phyloP scores from a whole-genome alignment of 31 red algal species.

The Bonnemaisonia californica region DNA sequence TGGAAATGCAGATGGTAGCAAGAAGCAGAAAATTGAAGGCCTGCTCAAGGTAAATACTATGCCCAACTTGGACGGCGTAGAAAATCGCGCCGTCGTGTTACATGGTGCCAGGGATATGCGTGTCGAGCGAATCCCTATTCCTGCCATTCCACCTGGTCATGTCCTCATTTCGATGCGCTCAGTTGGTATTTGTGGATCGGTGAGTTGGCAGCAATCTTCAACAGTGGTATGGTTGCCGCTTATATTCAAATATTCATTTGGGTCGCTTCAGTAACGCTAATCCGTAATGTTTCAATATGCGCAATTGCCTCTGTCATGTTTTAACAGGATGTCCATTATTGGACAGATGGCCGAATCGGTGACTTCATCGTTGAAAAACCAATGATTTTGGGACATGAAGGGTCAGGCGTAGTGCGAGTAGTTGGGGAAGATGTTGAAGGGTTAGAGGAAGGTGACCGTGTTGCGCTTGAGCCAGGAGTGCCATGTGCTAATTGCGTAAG shows the following conservation, averaged over 20 bases:
- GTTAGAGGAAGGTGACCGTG: constrained; percentile 76
- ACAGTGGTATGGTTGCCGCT: too few species aligned
- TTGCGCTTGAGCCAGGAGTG: constrained; percentile 89
- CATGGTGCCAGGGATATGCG: constrained; percentile 70
- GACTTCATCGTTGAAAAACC: constrained; percentile 77
- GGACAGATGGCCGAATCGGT: constrained; percentile 76
- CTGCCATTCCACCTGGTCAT: constrained; percentile 42
- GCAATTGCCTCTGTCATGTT: neutral
- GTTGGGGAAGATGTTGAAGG: constrained; percentile 64
- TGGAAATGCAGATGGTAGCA: constrained; percentile 23
- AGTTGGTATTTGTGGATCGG: constrained; percentile 84
- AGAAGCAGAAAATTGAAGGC: constrained; percentile 54
- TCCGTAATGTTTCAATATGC: neutral
- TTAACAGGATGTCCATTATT: constrained; percentile 85
- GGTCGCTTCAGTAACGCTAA: neutral
- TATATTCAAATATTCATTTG: too few species aligned
- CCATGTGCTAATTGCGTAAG: constrained; percentile 57
- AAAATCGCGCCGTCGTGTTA: constrained; percentile 68
- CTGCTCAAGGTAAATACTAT: constrained; percentile 34
- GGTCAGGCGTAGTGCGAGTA: constrained; percentile 64
- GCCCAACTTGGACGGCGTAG: constrained; percentile 43
- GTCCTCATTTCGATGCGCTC: constrained; percentile 68
- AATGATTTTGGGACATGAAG: constrained; percentile 93
- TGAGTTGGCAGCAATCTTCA: too few species aligned
- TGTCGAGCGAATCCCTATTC: constrained; percentile 58